phyloP scores from a whole-genome alignment of 371 early-diverging fungal genomes.

The Mortierella sp. region DNA sequence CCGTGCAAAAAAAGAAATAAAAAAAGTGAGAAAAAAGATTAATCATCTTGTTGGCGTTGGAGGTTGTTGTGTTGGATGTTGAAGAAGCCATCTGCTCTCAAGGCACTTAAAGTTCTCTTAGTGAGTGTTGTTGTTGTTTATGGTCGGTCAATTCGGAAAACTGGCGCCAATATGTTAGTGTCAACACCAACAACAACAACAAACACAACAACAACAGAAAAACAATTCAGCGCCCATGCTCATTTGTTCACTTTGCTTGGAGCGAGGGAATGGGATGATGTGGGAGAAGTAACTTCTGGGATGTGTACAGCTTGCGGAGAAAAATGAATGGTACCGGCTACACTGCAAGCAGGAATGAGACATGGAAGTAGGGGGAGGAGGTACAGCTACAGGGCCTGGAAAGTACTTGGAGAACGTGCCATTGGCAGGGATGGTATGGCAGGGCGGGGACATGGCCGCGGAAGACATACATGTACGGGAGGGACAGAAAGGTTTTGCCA shows the following conservation, averaged over 20 bases:
- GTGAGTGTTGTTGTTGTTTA: neutral
- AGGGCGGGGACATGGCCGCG: too few species aligned
- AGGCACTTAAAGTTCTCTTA: neutral
- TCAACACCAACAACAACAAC: too few species aligned
- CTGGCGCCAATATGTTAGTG: neutral
- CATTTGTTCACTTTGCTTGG: too few species aligned
- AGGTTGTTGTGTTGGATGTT: neutral
- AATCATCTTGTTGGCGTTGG: neutral
- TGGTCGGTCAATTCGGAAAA: neutral
- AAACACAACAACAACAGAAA: neutral
- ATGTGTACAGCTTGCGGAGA: too few species aligned
- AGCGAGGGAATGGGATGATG: too few species aligned
- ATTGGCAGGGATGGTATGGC: too few species aligned
- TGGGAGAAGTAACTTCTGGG: neutral
- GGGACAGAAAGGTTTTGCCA: neutral
- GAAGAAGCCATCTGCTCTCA: conserved; percentile 1
- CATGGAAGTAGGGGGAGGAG: too few species aligned
- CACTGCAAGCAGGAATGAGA: too few species aligned
- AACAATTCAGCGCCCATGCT: neutral
- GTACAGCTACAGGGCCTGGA: too few species aligned
- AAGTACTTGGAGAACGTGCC: neutral
- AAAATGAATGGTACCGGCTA: too few species aligned
- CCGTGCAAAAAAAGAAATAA: neutral
- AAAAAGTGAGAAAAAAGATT: neutral
- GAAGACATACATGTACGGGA: neutral